These are phyloP conservation scores for Caryopteris hybrid DNA, from an alignment of 305 asterid genomes.

Conservation along the genomic window DNA sequence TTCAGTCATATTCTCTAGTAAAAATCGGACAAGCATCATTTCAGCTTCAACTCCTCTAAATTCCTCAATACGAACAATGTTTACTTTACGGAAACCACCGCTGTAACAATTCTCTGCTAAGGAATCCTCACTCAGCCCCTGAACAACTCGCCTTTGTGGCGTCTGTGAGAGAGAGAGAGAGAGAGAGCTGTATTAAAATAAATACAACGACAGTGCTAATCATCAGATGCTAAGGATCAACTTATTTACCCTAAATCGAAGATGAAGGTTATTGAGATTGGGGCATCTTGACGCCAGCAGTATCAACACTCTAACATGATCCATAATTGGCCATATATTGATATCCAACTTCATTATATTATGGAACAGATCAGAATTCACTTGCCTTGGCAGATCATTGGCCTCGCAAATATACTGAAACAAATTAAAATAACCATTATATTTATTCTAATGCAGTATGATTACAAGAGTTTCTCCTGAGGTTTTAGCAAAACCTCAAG, in stretches of 20 bases:
- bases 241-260: slow-evolving; percentile 12
- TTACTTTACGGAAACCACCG: not conserved
- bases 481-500: not conserved
- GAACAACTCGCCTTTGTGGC: not conserved
- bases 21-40: slow-evolving; percentile 9
- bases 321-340: not conserved
- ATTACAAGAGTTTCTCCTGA: not conserved
- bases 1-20: not conserved
- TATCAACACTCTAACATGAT: not conserved
- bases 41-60: slow-evolving; percentile 14
- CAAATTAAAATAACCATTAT: not conserved
- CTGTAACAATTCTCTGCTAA: not conserved
- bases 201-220: not conserved
- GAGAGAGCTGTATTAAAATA: not conserved
- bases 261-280: not conserved
- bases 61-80: not conserved
- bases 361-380: not conserved
- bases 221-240: not conserved
- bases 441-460: not conserved
- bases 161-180: not conserved
- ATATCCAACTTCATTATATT: not conserved
- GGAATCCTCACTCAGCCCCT: not conserved
- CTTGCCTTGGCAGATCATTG: slow-evolving; percentile 3
- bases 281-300: slow-evolving; percentile 16
- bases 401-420: slow-evolving; percentile 16